These are phyloP conservation scores for Hymenoscyphus fructigenus DNA, from an alignment of 2,329 filamentous ascomycete genomes.

Conservation along the genomic window DNA sequence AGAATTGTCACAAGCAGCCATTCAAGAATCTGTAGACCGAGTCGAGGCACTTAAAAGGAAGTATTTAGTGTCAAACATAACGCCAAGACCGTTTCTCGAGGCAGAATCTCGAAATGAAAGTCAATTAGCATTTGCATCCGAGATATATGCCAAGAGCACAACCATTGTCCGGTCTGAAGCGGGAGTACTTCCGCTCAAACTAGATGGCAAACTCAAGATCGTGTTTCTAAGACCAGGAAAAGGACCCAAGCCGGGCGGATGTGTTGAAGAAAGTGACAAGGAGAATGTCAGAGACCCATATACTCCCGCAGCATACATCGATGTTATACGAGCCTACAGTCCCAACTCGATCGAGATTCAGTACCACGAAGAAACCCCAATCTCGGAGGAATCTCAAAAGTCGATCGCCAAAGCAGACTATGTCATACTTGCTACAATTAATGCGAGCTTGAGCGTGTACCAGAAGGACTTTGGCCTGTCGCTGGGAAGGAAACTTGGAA, in stretches of 20 bases:
- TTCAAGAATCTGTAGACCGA: slow-evolving; percentile 39
- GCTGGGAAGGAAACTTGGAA: slow-evolving; percentile 33
- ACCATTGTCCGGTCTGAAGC: slow-evolving; percentile 41
- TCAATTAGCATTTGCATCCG: slow-evolving; percentile 32
- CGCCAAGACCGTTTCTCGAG: slow-evolving; percentile 33
- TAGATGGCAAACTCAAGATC: slow-evolving; percentile 28
- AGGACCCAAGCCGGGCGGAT: slow-evolving; percentile 38
- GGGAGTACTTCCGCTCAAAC: slow-evolving; percentile 36
- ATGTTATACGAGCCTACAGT: slow-evolving; percentile 35
- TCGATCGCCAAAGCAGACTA: slow-evolving; percentile 39
- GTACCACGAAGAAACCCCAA: slow-evolving; percentile 33
- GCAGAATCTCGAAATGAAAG: slow-evolving; percentile 25
- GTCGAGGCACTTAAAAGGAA: slow-evolving; percentile 40
- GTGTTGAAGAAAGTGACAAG: slow-evolving; percentile 40
- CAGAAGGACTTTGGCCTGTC: slow-evolving; percentile 39
- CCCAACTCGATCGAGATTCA: slow-evolving; percentile 35
- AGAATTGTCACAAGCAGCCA: slow-evolving; percentile 33
- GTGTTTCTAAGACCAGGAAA: slow-evolving; percentile 42
- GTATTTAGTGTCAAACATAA: slow-evolving; percentile 28
- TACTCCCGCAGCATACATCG: slow-evolving; percentile 36
- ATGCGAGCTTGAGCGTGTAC: slow-evolving; percentile 40
- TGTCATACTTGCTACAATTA: slow-evolving; percentile 42
- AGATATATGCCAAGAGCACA: slow-evolving; percentile 41
- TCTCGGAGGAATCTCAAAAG: slow-evolving; percentile 37
- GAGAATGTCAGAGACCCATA: slow-evolving; percentile 37